phyloP scores from a whole-genome alignment of 106 monocot species.

The Allium sativum region DNA sequence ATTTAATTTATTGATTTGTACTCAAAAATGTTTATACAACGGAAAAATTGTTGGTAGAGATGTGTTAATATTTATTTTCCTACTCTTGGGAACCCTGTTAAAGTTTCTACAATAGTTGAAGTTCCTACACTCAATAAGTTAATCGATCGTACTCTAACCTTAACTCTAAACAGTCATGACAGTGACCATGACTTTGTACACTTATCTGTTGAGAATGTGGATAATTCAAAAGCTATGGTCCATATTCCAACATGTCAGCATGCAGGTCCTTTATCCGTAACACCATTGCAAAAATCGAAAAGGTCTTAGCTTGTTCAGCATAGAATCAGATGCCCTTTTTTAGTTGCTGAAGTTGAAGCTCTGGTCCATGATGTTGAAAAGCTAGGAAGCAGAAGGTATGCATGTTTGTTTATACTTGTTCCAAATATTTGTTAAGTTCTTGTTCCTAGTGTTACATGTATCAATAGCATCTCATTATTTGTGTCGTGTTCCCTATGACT shows the following conservation, averaged over 20 bases:
- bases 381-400: conserved; percentile 89
- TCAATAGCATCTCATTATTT: too few species aligned
- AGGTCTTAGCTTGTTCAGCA: conserved; percentile 52
- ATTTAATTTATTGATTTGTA: too few species aligned
- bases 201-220: conserved; percentile 13
- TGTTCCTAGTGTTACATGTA: too few species aligned
- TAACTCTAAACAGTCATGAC: conserved; percentile 16
- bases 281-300: conserved; percentile 39
- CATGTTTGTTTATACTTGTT: too few species aligned
- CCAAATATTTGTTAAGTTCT: too few species aligned
- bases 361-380: conserved; percentile 82
- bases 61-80: background rate
- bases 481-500: too few species aligned
- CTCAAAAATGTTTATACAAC: too few species aligned
- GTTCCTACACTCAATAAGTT: background rate
- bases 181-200: conserved; percentile 36
- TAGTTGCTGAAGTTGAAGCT: conserved; percentile 85
- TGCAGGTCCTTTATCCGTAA: conserved; percentile 22
- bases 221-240: conserved; percentile 41
- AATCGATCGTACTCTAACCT: conserved; percentile 11
- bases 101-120: conserved; percentile 2
- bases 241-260: conserved; percentile 16
- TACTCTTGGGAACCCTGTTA: conserved; percentile 16
- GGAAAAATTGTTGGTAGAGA: too few species aligned
- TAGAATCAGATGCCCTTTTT: conserved; percentile 73